Base-by-base conservation (phyloP, 225 moss, liverwort and hornwort species). In the Ulota crispa region DNA sequence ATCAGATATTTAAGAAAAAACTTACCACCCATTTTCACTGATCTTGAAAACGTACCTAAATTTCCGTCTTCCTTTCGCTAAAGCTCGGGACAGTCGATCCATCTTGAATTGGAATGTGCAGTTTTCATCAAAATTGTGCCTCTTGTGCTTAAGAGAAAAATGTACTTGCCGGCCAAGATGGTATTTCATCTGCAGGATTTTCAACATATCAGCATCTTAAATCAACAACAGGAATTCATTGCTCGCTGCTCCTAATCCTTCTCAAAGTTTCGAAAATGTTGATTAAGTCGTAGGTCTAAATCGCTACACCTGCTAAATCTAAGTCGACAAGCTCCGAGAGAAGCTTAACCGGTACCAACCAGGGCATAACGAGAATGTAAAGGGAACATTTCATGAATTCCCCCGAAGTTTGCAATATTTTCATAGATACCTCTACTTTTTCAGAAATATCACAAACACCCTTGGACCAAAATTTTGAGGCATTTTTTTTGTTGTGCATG, bases 61-160 rank as follows among this genome's bases (percentile, higher is more conserved):
- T 60, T 89, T 91, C 75, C 95, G 89, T 62, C 92, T 86, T 26
- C 90, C 83, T 64, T 66, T 87, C 9, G 95, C 94, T 70, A 95
- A 86, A 27, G 75, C 86, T 32, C 91, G 82, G 42, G 97, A 98
- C 18, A 78, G 80, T 16, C 85, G 89, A 76, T 94, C 87, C 97
- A 95, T 98, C 85, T 89, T 86, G 87, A 91, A 94, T 73, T 89
- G 86, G 77, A 85, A 78, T 28, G 87, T 92, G 67, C 81, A 80
- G 20, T 91, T 89, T 18, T 81, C 88, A 64, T 89, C 89, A 78
- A 85, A 78, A 31, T 78, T 42, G 68, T 91, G 92, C 78, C 64
- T 83, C 83, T 64, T 92, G 56, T 93, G 93, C 77, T 92, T 95
- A 14, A 92, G 75, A 37, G 86, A 71, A 65, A 90, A 67, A 82